Evolutionary conservation across 192 early-diverging fungal species (phyloP).

Genomic region (Diversispora epigaea): DNA sequence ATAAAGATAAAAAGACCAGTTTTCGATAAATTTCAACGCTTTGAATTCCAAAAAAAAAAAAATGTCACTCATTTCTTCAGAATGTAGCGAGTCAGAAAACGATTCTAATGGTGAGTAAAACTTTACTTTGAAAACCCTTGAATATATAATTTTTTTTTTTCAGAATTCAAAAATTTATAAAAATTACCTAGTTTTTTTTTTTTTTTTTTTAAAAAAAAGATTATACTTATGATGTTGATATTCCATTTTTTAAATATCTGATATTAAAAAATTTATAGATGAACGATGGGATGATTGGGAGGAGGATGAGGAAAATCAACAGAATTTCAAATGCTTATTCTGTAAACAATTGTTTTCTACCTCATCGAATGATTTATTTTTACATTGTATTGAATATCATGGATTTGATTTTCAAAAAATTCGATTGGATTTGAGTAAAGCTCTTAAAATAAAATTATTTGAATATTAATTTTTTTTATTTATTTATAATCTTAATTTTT

Average conservation of each 20-base stretch:
- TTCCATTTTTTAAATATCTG: not conserved
- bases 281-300: constrained; percentile 68
- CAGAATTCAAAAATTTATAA: not conserved
- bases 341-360: constrained; percentile 55
- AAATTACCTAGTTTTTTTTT: not conserved
- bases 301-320: constrained; percentile 48
- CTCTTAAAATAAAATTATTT: not conserved
- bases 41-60: no score
- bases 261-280: not conserved
- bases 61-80: not conserved
- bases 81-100: constrained; percentile 24
- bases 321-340: constrained; percentile 69
- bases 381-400: constrained; percentile 58
- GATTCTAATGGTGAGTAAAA: constrained; percentile 18
- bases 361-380: constrained; percentile 53
- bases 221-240: not conserved
- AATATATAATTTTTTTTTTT: not conserved
- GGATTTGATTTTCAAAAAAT: constrained; percentile 67
- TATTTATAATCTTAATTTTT: not conserved
- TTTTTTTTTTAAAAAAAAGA: no score
- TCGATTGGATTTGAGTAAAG: constrained; percentile 39
- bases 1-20: no score
- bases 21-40: no score
- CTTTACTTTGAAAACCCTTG: no score
- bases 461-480: not conserved